phyloP scores from a whole-genome alignment of 192 early-diverging fungal genomes.

The Backusella parvicylindrica region DNA sequence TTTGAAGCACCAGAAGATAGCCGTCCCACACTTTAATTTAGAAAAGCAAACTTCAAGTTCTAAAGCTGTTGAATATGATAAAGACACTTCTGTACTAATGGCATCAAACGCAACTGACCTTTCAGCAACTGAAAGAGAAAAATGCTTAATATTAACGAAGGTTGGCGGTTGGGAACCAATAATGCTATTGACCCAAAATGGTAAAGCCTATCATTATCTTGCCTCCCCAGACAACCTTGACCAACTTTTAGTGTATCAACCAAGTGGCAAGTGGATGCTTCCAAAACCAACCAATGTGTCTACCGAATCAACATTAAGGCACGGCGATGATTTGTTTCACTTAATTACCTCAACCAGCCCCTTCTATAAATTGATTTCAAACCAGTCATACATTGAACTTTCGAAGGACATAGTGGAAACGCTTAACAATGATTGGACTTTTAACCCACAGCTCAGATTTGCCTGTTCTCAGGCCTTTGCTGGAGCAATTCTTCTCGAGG shows the following conservation, averaged over 20 bases:
- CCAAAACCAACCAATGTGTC: too few relatives aligned
- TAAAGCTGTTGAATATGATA: background rate
- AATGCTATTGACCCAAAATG: background rate
- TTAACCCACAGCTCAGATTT: background rate
- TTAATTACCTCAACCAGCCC: background rate
- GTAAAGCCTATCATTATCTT: background rate
- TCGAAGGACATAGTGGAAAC: background rate
- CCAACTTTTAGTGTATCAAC: background rate
- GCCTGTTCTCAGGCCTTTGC: background rate
- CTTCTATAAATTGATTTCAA: background rate
- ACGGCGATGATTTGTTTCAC: too few relatives aligned
- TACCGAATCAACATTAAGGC: too few relatives aligned
- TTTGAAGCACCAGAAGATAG: too few relatives aligned
- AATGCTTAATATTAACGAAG: background rate
- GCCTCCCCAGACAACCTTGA: background rate
- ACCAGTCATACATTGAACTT: background rate
- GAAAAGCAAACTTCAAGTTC: too few relatives aligned
- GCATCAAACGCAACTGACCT: background rate
- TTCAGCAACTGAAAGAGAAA: background rate
- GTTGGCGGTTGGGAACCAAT: background rate
- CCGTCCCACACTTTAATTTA: too few relatives aligned
- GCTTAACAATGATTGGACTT: background rate
- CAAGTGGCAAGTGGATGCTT: background rate
- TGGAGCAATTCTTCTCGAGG: background rate
- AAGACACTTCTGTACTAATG: background rate